Evolutionary conservation across 1,139 yeast species (phyloP), one percentile per base, ranked within the genome.

Genomic region (Hyphopichia fennica): DNA sequence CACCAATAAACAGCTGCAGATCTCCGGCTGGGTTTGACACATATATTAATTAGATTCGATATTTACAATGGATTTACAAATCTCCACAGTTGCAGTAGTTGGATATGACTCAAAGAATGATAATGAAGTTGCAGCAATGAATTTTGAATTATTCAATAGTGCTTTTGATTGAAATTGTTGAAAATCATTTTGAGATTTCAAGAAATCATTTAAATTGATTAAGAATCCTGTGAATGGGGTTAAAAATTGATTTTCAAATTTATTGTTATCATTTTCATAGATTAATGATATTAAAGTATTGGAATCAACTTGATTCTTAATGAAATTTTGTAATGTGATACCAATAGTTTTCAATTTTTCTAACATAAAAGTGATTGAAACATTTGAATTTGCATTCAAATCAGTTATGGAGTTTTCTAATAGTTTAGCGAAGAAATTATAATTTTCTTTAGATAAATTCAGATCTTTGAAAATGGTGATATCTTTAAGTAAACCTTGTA

Each of bases 291-390:
- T 25, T 16, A 39, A 18, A 22, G 7, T 14, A 13, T 16, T 15
- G 2, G 35, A 18, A 3, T 14, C 10, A 17, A 43, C 34, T 25
- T 43, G 28, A 6, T 34, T 31, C n/a, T 33, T 27, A 8, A 16
- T 36, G 30, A 43, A 34, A 13, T 34, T 44, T 35, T 45, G 57
- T 43, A 53, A 46, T 19, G 57, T 43, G 38, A 66, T 54, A 2
- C 67, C 67, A n/a, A 65, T 41, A 1, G 71, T 55, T 38, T 65
- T 67, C 40, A 68, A 48, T 42, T 66, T 66, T 36, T 59, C 62
- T 20, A 67, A 46, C 13, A 60, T 40, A 23, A 50, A 45, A 9
- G 37, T 37, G 9, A 50, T 44, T 5, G 51, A 46, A 13, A 36
- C 34, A 25, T 29, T 35, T 13, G 18, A 4, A 14, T 17, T 14